phyloP scores from a whole-genome alignment of 2,329 filamentous ascomycete genomes.

The Penicillium sp. region DNA sequence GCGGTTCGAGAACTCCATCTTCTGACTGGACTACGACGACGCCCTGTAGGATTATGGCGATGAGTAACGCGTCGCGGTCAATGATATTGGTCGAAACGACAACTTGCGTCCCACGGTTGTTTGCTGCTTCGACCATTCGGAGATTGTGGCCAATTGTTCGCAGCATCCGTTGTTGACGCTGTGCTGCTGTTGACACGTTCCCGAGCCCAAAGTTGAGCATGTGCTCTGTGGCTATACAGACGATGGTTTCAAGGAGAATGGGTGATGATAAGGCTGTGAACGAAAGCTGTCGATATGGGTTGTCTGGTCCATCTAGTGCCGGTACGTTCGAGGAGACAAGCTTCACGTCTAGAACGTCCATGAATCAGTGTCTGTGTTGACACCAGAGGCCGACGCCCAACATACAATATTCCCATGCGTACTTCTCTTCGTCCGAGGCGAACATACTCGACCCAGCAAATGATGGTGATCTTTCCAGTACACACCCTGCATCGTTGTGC shows the following conservation, averaged over 20 bases:
- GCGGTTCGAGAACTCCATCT: slow-evolving; percentile 23
- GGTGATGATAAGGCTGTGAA: slow-evolving; percentile 22
- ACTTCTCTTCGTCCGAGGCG: slow-evolving; percentile 17
- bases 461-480: slow-evolving; percentile 3
- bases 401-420: slow-evolving; percentile 26
- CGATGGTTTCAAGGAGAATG: slow-evolving; percentile 22
- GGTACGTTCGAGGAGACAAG: slow-evolving; percentile 25
- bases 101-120: slow-evolving; percentile 1
- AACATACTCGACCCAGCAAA: slow-evolving; percentile 10
- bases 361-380: too few species aligned
- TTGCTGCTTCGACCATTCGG: slow-evolving; percentile 7
- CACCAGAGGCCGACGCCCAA: too few species aligned
- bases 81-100: slow-evolving; percentile 3
- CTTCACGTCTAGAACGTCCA: slow-evolving; percentile 16
- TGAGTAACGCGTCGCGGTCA: slow-evolving; percentile 20
- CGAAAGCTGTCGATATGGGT: slow-evolving; percentile 24
- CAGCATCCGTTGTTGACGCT: slow-evolving; percentile 23
- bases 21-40: slow-evolving; percentile 23
- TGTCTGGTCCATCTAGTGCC: slow-evolving; percentile 23
- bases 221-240: slow-evolving; percentile 26
- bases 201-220: slow-evolving; percentile 26
- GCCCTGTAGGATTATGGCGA: slow-evolving; percentile 22
- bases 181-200: slow-evolving; percentile 19
- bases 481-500: slow-evolving; percentile 1
- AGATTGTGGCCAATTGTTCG: slow-evolving; percentile 21